Conservation (phyloP, 1,284 basidiomycete genomes). For the Pulveroboletus sp. region DNA sequence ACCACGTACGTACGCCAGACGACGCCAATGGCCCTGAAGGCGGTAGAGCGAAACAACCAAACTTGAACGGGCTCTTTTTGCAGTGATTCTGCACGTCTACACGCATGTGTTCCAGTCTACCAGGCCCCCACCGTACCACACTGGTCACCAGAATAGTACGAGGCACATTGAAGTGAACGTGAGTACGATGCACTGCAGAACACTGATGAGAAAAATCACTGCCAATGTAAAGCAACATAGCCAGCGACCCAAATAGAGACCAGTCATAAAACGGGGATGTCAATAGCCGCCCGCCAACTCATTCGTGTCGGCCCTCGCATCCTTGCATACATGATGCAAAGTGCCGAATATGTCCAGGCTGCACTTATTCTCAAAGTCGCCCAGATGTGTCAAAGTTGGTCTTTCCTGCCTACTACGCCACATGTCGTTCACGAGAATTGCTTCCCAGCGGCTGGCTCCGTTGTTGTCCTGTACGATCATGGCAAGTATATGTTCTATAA, state of each 20-base stretch:
- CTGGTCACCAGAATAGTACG: background rate
- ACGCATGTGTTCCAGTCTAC: too few relatives aligned
- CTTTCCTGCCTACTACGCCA: background rate
- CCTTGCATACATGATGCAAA: background rate
- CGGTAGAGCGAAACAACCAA: too few relatives aligned
- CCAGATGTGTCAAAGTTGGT: conserved; percentile 4
- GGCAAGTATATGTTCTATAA: background rate
- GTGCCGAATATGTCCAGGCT: background rate
- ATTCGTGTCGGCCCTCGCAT: background rate
- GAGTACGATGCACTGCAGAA: too few relatives aligned
- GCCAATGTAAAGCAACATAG: too few relatives aligned
- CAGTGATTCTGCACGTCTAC: background rate
- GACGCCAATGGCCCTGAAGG: too few relatives aligned
- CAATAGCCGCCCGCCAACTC: too few relatives aligned
- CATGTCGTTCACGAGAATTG: background rate
- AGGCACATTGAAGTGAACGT: too few relatives aligned
- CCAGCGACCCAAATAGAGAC: background rate
- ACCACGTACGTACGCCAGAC: too few relatives aligned
- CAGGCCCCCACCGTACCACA: too few relatives aligned
- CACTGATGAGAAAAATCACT: too few relatives aligned
- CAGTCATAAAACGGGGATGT: too few relatives aligned
- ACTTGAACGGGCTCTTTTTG: too few relatives aligned
- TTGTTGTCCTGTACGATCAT: conserved; percentile 7
- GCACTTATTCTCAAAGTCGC: background rate
- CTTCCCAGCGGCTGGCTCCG: conserved; percentile 1